phyloP scores from a whole-genome alignment of 306 rosid species.

The Malus fusca region DNA sequence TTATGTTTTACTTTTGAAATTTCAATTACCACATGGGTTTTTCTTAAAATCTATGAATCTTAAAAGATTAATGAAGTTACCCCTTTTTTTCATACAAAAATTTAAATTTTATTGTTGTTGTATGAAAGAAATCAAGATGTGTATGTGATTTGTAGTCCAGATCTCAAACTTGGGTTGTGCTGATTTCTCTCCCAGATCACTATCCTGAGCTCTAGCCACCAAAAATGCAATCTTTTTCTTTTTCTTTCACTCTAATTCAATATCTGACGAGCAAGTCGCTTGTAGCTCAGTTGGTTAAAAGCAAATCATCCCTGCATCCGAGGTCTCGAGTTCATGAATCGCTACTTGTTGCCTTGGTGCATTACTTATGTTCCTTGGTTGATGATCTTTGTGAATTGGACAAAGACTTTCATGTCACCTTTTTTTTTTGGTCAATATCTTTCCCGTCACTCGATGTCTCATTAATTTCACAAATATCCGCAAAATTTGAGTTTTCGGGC shows the following conservation, averaged over 20 bases:
- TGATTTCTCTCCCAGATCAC: neutral
- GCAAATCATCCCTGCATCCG: too few relatives aligned
- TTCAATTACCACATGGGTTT: neutral
- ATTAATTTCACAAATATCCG: neutral
- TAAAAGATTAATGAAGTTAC: conserved; percentile 1
- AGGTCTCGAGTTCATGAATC: neutral
- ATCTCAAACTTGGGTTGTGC: conserved; percentile 20
- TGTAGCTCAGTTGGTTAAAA: too few relatives aligned
- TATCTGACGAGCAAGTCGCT: neutral
- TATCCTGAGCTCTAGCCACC: neutral
- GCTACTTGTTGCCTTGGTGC: neutral
- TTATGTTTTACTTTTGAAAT: neutral
- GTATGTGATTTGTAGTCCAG: conserved; percentile 13
- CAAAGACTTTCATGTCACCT: neutral
- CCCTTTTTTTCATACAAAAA: neutral
- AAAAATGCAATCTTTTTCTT: neutral
- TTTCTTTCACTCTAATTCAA: neutral
- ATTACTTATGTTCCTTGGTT: neutral
- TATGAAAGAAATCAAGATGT: neutral
- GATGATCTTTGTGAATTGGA: neutral
- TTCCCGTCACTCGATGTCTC: neutral
- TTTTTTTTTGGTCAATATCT: too few relatives aligned
- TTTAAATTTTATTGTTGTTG: neutral
- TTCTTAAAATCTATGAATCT: neutral
- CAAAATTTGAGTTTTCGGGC: neutral